Base-by-base conservation (phyloP, 169 alveolate genomes). In the Cryptosporidium parvum region DNA sequence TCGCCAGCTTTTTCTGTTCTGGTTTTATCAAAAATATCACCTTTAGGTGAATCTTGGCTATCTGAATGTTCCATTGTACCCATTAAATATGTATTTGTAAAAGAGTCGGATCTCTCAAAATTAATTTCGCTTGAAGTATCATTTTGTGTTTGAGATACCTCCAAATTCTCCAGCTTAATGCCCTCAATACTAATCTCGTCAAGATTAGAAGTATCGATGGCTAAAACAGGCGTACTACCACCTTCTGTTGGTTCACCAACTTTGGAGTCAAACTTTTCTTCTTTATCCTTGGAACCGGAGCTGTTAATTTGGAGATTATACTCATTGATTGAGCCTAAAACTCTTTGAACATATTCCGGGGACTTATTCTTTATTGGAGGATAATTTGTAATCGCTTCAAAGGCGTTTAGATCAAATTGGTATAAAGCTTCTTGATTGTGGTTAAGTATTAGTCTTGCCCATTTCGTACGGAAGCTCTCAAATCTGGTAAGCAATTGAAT, bases 341-440 rank as follows among this genome's bases (percentile, higher is more conserved):
- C 52, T n/a, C 23, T 42, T 33, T 80, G 52, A 42, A 80, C 68
- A 39, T 80, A 80, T 23, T 61, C 75, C 23, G 89, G 89, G 4
- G 89, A 80, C 45, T 80, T 80, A 53, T 29, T 80, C 70, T 80
- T 80, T 23, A 80, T 80, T 18, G 61, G 59, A 7, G 89, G 89
- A 42, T 62, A 80, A 58, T 59, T 80, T 0, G 56, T 80, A 12
- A 80, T 80, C 37, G 75, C 35, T 44, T 80, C 89, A 62, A 59
- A 80, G 3, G 89, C 89, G 44, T 80, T 80, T 12, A 80, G 48
- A 21, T 80, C 75, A 51, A 80, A 67, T 80, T 80, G 89, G 44
- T 80, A 80, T 29, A 62, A 12, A 9, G 75, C 89, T 62, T 80
- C 89, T 31, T 80, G 73, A 37, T 80, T 80, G 68, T 80, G 89